Base-by-base conservation (phyloP, 495 filamentous ascomycete genomes). In the Apiosordaria backusii region DNA sequence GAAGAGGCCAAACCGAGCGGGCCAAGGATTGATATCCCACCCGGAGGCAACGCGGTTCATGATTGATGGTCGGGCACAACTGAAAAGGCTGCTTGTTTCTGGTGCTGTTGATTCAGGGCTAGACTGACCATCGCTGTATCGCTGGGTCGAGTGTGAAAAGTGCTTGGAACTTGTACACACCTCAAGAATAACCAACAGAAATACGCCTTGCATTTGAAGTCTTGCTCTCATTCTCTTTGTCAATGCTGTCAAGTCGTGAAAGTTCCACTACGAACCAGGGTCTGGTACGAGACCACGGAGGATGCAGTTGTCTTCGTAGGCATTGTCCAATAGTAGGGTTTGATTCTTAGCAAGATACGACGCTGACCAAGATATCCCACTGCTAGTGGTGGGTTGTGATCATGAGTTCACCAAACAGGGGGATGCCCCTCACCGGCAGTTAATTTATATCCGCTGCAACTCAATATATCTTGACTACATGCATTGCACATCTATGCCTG, bases 401-500 rank as follows among this genome's bases (percentile, higher is more conserved):
- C 54, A 59, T 22, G 29, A 65, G 27, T 3, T 35, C 59, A 29
- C 6, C 24, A 10, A 60, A 4, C 19, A n/a, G 10, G 27, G 10
- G 23, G 59, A 16, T 22, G 21, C 65, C 59, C 65, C 65, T 66
- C 65, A 66, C 59, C 65, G 65, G 65, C 26, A 58, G 59, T 66
- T 66, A 23, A 66, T 66, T 54, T 66, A 54, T 19, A 45, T 16
- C 50, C 59, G 58, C 26, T 57, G 23, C 25, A 25, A 40, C 21
- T 23, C 25, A 25, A 25, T 23, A 23, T 54, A 55, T 26, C 23
- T 52, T 54, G 21, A n/a, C 18, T 1, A 27, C 57, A 25, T 35
- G 21, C 27, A 59, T 54, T 35, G 21, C 50, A 50, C 29, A 1
- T 35, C 10, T 5, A 5, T 0, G 29, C 3, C 3, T 10, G 29